Percentiles rank a stretch among this genome's conserved stretches.
phyloP scores from a whole-genome alignment of 1,139 yeast species.

The Suhomyces wounanorum region DNA sequence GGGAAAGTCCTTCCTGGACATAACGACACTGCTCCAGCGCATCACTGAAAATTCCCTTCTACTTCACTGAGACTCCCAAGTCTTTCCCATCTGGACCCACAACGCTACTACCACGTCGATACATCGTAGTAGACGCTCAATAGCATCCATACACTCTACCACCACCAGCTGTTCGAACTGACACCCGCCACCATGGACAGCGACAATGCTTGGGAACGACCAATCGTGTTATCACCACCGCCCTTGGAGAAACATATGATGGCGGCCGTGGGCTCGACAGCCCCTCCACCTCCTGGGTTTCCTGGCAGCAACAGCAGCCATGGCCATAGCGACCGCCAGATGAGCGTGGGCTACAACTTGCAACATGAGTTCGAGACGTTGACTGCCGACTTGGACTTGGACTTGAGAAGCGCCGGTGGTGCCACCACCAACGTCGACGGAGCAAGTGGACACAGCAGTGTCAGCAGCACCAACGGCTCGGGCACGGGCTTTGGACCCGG shows the following conservation, averaged over 20 bases:
- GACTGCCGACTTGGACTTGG: conserved; percentile 50
- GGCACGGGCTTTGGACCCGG: background rate
- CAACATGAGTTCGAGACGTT: conserved; percentile 51
- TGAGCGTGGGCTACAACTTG: conserved; percentile 47
- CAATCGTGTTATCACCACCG: conserved; percentile 46
- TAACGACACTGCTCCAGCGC: conserved; percentile 6
- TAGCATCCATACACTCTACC: background rate
- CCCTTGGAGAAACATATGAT: conserved; percentile 30
- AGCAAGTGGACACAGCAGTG: conserved; percentile 2
- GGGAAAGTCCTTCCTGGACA: conserved; percentile 8
- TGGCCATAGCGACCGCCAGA: conserved; percentile 35
- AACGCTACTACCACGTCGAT: conserved; percentile 1
- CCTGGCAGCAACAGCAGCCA: background rate
- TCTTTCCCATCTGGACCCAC: conserved; percentile 2
- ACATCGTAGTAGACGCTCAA: conserved; percentile 3
- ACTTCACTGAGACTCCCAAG: conserved; percentile 5
- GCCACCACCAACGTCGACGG: conserved; percentile 22
- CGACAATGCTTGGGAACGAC: conserved; percentile 28
- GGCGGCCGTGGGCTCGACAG: background rate
- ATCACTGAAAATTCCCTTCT: conserved; percentile 1
- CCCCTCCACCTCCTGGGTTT: background rate
- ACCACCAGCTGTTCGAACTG: background rate
- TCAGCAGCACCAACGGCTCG: background rate
- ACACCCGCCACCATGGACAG: conserved; percentile 11
- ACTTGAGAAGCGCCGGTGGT: conserved; percentile 30